Conservation (phyloP, 2,329 filamentous ascomycete genomes). For the Ustilaginoidea virens region DNA sequence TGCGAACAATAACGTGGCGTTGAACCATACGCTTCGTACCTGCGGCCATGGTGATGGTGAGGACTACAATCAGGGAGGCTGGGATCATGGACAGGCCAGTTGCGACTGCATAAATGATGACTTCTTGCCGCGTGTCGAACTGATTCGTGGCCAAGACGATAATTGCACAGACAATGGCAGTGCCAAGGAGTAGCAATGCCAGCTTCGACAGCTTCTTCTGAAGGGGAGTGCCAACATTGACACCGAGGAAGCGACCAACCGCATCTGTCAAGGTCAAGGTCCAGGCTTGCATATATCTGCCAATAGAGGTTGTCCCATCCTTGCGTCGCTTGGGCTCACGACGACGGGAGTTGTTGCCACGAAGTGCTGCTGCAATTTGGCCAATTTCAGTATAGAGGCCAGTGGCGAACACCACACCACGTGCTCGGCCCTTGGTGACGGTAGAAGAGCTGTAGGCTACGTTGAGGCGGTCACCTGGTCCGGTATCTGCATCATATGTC, state of each 20-base stretch:
- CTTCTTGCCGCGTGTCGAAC: slow-evolving; percentile 21
- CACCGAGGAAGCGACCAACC: slow-evolving; percentile 30
- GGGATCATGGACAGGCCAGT: slow-evolving; percentile 34
- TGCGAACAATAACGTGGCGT: slow-evolving; percentile 35
- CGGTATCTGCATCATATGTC: slow-evolving; percentile 25
- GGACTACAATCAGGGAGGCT: slow-evolving; percentile 31
- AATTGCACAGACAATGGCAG: slow-evolving; percentile 31
- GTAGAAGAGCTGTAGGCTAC: slow-evolving; percentile 48
- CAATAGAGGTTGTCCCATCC: slow-evolving; percentile 20
- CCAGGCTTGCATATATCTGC: slow-evolving; percentile 20
- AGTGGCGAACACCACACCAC: slow-evolving; percentile 44
- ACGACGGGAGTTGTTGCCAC: slow-evolving; percentile 18
- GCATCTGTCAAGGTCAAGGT: slow-evolving; percentile 19
- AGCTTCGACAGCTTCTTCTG: slow-evolving; percentile 56
- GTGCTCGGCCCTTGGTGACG: slow-evolving; percentile 44
- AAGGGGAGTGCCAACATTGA: slow-evolving; percentile 47
- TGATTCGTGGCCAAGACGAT: slow-evolving; percentile 28
- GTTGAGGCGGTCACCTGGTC: slow-evolving; percentile 43
- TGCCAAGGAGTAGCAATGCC: slow-evolving; percentile 49
- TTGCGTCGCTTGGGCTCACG: slow-evolving; percentile 26
- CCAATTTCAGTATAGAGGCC: slow-evolving; percentile 48
- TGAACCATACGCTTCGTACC: slow-evolving; percentile 39
- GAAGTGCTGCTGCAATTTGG: slow-evolving; percentile 37
- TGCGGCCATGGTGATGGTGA: slow-evolving; percentile 44
- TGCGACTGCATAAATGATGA: slow-evolving; percentile 28